These are phyloP conservation scores for Dittrichia graveolens DNA, from an alignment of 129 eudicot species.

Conservation along the genomic window DNA sequence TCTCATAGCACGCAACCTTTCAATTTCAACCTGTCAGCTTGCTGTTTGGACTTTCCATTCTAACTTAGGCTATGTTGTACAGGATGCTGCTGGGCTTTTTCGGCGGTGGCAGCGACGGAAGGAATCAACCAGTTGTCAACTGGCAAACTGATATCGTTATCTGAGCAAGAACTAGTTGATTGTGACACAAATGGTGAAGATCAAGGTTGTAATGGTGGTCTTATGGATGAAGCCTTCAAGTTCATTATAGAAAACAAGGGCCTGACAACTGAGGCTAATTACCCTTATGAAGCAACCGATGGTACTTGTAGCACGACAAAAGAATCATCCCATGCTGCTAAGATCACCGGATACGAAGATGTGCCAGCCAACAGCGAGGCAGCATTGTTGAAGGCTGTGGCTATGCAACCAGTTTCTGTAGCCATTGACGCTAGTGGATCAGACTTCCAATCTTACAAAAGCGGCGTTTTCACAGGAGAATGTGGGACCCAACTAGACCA, in stretches of 20 bases:
- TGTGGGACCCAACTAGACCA: slow-evolving; percentile 33
- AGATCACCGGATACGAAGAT: slow-evolving; percentile 27
- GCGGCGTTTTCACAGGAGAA: slow-evolving; percentile 26
- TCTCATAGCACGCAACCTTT: not conserved
- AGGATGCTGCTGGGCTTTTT: slow-evolving; percentile 39
- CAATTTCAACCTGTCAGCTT: too few species aligned
- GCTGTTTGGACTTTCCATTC: not conserved
- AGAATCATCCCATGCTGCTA: not conserved
- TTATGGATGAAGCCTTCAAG: slow-evolving; percentile 28
- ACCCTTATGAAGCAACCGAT: slow-evolving; percentile 27
- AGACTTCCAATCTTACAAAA: slow-evolving; percentile 14
- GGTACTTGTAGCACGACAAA: slow-evolving; percentile 15
- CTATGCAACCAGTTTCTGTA: slow-evolving; percentile 32
- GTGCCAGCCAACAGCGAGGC: slow-evolving; percentile 28
- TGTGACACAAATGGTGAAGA: slow-evolving; percentile 17
- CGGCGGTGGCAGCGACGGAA: slow-evolving; percentile 30
- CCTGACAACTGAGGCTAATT: slow-evolving; percentile 17
- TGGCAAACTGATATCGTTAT: slow-evolving; percentile 23
- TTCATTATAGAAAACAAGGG: slow-evolving; percentile 25
- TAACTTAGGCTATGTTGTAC: not conserved
- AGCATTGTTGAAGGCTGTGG: slow-evolving; percentile 25
- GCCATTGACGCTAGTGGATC: slow-evolving; percentile 27
- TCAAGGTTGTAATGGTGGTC: slow-evolving; percentile 29
- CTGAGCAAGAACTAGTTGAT: slow-evolving; percentile 41
- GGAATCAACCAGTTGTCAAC: slow-evolving; percentile 22